Evolutionary conservation across 1,284 basidiomycete genomes (phyloP).

Genomic region (Apiotrichum gracile): DNA sequence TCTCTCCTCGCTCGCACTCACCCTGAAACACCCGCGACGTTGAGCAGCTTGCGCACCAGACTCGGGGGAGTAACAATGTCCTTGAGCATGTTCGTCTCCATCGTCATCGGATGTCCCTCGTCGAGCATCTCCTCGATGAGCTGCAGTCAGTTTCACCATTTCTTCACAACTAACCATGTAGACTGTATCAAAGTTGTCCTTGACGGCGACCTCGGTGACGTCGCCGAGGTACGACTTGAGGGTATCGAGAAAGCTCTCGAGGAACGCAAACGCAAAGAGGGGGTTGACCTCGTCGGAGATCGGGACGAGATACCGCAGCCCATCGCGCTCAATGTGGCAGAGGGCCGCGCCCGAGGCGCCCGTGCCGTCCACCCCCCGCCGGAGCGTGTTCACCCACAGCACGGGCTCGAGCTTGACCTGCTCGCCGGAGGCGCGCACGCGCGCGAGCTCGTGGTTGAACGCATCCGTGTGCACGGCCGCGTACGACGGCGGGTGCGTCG

Average conservation of each 20-base stretch:
- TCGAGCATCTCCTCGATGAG: constrained; percentile 93
- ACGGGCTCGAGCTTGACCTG: constrained; percentile 26
- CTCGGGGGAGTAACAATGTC: constrained; percentile 88
- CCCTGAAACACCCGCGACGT: constrained; percentile 57
- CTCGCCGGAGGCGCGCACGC: constrained; percentile 38
- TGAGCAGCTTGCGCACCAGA: constrained; percentile 69
- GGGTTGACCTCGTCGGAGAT: constrained; percentile 77
- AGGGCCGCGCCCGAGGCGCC: constrained; percentile 35
- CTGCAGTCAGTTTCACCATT: constrained; percentile 47
- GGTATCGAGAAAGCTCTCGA: constrained; percentile 76
- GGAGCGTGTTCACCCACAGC: constrained; percentile 40
- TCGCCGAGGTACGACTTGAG: constrained; percentile 81
- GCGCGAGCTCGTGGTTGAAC: constrained; percentile 64
- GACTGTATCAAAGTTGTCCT: constrained; percentile 92
- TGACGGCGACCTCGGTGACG: constrained; percentile 64
- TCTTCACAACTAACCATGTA: constrained; percentile 62
- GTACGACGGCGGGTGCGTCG: constrained; percentile 68
- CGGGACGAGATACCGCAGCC: constrained; percentile 69
- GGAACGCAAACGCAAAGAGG: constrained; percentile 78
- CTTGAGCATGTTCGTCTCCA: constrained; percentile 82
- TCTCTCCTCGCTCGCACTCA: constrained; percentile 18
- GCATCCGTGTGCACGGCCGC: constrained; percentile 81
- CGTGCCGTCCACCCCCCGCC: constrained; percentile 9
- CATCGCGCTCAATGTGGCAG: constrained; percentile 68
- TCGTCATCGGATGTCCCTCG: constrained; percentile 87